Evolutionary conservation across 768 basidiomycete species (phyloP).

Genomic region (Glaciozyma antarctica): DNA sequence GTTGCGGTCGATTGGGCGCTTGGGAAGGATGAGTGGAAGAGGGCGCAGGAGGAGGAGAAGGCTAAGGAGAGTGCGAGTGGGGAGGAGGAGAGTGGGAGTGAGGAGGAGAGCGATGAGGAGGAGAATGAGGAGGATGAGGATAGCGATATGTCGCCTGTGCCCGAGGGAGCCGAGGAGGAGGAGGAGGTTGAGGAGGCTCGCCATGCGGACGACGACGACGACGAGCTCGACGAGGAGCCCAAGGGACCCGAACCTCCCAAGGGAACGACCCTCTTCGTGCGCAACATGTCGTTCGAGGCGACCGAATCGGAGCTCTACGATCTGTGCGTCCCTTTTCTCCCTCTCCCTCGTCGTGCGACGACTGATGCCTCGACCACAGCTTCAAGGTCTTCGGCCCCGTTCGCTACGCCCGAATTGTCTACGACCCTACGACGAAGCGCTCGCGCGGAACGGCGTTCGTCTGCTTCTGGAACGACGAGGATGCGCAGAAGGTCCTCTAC

Average conservation of each 20-base stretch:
- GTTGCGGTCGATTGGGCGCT: conserved; percentile 96
- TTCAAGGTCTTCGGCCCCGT: conserved; percentile 87
- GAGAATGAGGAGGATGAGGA: conserved; percentile 43
- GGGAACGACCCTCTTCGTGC: conserved; percentile 85
- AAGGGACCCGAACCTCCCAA: conserved; percentile 36
- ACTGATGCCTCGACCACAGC: conserved; percentile 42
- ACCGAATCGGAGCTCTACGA: conserved; percentile 85
- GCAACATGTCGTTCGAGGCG: conserved; percentile 83
- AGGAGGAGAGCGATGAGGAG: conserved; percentile 38
- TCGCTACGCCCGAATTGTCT: conserved; percentile 81
- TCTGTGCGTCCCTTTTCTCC: conserved; percentile 49
- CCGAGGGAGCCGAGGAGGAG: conserved; percentile 34
- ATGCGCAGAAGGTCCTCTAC: conserved; percentile 75
- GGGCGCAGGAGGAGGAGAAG: conserved; percentile 50
- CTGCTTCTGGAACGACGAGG: conserved; percentile 89
- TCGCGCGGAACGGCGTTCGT: conserved; percentile 93
- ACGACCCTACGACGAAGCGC: conserved; percentile 71
- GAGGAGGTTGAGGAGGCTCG: conserved; percentile 40
- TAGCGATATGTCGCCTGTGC: conserved; percentile 36
- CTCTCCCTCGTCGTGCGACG: not conserved
- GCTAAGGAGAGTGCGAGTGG: conserved; percentile 33
- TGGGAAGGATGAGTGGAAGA: conserved; percentile 85
- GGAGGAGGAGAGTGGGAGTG: conserved; percentile 36
- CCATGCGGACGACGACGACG: conserved; percentile 46
- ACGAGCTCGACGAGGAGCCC: conserved; percentile 42